Evolutionary conservation across 2,329 filamentous ascomycete species (phyloP).

Genomic region (Venturia asperata): DNA sequence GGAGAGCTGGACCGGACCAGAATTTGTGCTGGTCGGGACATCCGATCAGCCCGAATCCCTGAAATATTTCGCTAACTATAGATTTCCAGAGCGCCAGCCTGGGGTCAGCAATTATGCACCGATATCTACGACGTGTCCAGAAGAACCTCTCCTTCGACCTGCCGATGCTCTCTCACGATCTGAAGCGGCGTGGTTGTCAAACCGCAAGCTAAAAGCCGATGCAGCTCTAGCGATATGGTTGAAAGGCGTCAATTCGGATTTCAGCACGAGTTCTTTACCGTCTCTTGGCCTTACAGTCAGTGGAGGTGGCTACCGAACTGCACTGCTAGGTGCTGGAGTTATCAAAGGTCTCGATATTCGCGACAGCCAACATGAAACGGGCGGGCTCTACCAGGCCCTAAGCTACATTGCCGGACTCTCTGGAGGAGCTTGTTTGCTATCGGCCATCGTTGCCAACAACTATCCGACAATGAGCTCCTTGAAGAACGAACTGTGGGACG

Average conservation of each 20-base stretch:
- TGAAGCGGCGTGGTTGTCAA: background rate
- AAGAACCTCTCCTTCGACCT: slow-evolving; percentile 11
- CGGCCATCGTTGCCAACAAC: slow-evolving; percentile 41
- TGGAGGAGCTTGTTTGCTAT: slow-evolving; percentile 41
- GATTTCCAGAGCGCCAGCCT: background rate
- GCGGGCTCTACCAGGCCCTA: slow-evolving; percentile 40
- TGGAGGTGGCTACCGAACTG: slow-evolving; percentile 38
- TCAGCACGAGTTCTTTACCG: slow-evolving; percentile 34
- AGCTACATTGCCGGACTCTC: slow-evolving; percentile 43
- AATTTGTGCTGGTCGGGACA: background rate
- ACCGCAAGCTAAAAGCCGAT: background rate
- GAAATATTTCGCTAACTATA: background rate
- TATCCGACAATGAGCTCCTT: slow-evolving; percentile 40
- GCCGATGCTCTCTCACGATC: background rate
- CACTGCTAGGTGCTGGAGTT: slow-evolving; percentile 36
- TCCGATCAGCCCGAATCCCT: background rate
- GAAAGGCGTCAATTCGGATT: slow-evolving; percentile 20
- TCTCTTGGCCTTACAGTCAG: slow-evolving; percentile 37
- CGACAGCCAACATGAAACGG: slow-evolving; percentile 35
- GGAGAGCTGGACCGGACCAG: background rate
- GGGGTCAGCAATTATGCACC: slow-evolving; percentile 5
- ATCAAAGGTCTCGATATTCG: slow-evolving; percentile 39
- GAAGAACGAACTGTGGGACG: slow-evolving; percentile 35
- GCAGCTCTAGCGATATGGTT: slow-evolving; percentile 12
- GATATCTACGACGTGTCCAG: background rate